phyloP scores from a whole-genome alignment of 352 stramenopile genomes.

The Globisporangium splendens region DNA sequence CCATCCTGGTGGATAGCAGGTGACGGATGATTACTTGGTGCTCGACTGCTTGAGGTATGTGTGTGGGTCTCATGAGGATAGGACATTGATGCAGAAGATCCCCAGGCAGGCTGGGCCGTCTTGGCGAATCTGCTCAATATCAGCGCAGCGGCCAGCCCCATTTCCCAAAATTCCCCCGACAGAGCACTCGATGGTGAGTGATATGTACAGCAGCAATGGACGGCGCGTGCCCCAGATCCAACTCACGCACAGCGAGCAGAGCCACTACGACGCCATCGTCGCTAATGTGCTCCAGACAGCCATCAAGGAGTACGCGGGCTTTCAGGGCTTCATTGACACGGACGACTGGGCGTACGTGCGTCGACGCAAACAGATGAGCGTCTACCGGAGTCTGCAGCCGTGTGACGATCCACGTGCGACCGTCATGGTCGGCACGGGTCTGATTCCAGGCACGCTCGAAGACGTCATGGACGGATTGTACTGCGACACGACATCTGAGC shows the following conservation, averaged over 20 bases:
- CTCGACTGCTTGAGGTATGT: too few relatives aligned
- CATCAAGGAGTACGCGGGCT: constrained; percentile 15
- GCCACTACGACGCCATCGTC: constrained; percentile 17
- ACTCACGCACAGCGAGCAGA: constrained; percentile 14
- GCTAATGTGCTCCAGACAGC: constrained; percentile 10
- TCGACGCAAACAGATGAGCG: constrained; percentile 11
- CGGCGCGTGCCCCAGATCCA: constrained; percentile 3
- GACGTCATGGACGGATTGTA: constrained; percentile 42
- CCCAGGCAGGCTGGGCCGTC: too few relatives aligned
- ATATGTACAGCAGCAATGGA: too few relatives aligned
- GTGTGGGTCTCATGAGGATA: too few relatives aligned
- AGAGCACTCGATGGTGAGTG: too few relatives aligned
- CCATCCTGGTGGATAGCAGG: too few relatives aligned
- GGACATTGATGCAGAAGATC: too few relatives aligned
- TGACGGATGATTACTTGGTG: too few relatives aligned
- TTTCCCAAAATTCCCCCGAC: constrained; percentile 6
- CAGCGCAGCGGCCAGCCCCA: too few relatives aligned
- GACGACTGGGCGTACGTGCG: constrained; percentile 13
- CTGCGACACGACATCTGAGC: constrained; percentile 32
- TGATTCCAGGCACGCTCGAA: constrained; percentile 9
- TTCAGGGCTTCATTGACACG: constrained; percentile 6
- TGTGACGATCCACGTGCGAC: constrained; percentile 7
- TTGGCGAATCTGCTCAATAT: too few relatives aligned
- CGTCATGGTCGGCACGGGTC: constrained; percentile 8
- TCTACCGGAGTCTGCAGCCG: constrained; percentile 12